phyloP scores from a whole-genome alignment of 1,284 basidiomycete genomes.

The Cryptococcus jaspeensis region DNA sequence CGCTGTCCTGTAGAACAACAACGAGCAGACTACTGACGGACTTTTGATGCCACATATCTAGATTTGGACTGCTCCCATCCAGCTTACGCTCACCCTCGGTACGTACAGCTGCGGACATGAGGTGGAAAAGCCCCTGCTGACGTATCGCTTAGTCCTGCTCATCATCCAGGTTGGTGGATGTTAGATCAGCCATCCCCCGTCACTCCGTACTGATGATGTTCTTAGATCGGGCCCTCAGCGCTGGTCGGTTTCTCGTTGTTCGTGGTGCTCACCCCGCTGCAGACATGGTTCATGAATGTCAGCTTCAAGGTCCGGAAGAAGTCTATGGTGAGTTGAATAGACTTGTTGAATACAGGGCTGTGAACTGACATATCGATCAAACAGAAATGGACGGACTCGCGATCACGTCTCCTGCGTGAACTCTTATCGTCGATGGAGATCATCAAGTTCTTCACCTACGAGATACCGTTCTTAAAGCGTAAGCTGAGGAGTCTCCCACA shows the following conservation, averaged over 20 bases:
- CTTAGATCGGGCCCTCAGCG: conserved; percentile 69
- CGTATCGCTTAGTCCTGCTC: conserved; percentile 53
- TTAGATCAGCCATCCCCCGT: not conserved
- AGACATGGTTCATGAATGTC: conserved; percentile 67
- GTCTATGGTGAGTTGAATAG: conserved; percentile 53
- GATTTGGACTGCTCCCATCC: conserved; percentile 61
- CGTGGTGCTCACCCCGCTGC: conserved; percentile 65
- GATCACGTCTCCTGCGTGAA: conserved; percentile 77
- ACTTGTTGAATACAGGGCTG: not conserved
- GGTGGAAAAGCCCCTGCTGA: not conserved
- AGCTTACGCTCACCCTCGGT: conserved; percentile 60
- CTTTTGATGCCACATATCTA: not conserved
- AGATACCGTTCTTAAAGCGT: conserved; percentile 64
- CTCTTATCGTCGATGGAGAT: conserved; percentile 69
- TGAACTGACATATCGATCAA: not conserved
- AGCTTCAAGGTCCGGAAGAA: conserved; percentile 63
- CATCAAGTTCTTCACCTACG: conserved; percentile 74
- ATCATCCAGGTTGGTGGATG: conserved; percentile 58
- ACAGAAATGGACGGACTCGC: conserved; percentile 71
- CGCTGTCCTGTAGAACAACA: not conserved
- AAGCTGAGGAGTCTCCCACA: conserved; percentile 23
- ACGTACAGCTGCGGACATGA: not conserved
- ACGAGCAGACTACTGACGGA: not conserved
- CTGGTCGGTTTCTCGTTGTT: conserved; percentile 75
- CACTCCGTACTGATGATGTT: not conserved